Base-by-base conservation (phyloP, 345 rosid genomes). In the Populus alba region DNA sequence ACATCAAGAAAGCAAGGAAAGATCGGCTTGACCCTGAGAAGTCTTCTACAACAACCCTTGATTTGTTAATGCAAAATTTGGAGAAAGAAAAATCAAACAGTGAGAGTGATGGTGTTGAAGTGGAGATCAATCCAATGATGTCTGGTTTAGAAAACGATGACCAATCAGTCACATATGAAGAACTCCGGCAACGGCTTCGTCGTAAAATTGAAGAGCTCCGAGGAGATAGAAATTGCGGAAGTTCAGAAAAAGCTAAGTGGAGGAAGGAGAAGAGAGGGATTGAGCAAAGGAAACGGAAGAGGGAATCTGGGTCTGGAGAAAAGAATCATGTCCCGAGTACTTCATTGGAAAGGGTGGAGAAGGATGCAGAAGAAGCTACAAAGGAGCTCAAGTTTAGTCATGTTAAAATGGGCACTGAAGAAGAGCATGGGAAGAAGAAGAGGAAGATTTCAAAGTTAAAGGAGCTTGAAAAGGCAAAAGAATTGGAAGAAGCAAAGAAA, bases 1-100 rank as follows among this genome's bases (percentile, higher is more conserved):
- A 93, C 80, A 79, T 92, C 27, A 92, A 92, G 89, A 92, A 87
- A 81, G 99, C 98, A 16, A 84, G 95, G 68, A 91, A 97, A 78
- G 90, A 93, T 75, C 78, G 93, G 74, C 83, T 92, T 37, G 94
- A 95, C 68, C 99, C 99, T 0, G 90, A 89, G 84, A 91, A 86
- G 76, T 82, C 92, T 29, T 51, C 81, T 0, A 74, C 79, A 66
- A 88, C 92, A 0, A 95, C 97, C 45, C 87, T 92, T 0, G 94
- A 90, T 84, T 84, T 92, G 83, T 76, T 89, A 78, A 95, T 87
- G 83, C 80, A 81, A 74, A 92, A 83, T 84, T 47, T 93, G 75
- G 95, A 92, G 55, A 91, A 93, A 86, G 96, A 88, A 39, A 89
- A 90, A 59, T 18, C 27, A 7, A 68, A 38, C 11, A 45, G 70